Evolutionary conservation across 116 monocot genomes (phyloP).

Genomic region (Thalassia testudinum): DNA sequence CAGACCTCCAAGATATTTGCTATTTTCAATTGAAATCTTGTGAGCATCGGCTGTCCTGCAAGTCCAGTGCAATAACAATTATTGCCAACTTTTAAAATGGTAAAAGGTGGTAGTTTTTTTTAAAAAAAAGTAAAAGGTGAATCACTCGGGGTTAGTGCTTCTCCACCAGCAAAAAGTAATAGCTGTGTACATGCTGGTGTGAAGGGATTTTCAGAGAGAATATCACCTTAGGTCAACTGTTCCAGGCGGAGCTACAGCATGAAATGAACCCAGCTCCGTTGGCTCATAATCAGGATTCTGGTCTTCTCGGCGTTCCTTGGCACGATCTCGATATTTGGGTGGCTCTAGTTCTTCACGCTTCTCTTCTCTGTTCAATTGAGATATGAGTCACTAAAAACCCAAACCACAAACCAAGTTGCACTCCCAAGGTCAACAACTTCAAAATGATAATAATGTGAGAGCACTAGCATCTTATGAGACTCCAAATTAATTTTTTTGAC

Average conservation of each 20-base stretch:
- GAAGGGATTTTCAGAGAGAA: not conserved
- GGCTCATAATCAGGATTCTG: conserved; percentile 98
- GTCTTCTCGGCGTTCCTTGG: conserved; percentile 97
- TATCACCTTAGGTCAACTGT: conserved; percentile 60
- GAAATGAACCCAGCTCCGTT: conserved; percentile 83
- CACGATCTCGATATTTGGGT: conserved; percentile 94
- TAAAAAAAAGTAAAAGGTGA: too few relatives aligned
- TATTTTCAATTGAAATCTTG: conserved; percentile 97
- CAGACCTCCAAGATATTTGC: conserved; percentile 99
- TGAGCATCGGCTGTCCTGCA: conserved; percentile 77
- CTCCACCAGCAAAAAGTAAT: too few relatives aligned
- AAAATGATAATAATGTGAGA: too few relatives aligned
- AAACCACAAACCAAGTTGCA: too few relatives aligned
- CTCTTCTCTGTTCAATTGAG: conserved; percentile 55
- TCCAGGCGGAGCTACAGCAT: conserved; percentile 96
- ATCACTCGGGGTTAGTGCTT: too few relatives aligned
- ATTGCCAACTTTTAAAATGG: too few relatives aligned
- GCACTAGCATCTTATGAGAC: too few relatives aligned
- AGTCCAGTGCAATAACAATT: conserved; percentile 6
- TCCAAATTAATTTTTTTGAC: too few relatives aligned
- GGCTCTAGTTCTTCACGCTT: conserved; percentile 72
- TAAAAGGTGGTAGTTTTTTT: too few relatives aligned
- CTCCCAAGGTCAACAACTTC: too few relatives aligned
- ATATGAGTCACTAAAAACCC: too few relatives aligned
- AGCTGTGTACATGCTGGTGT: not conserved